Conservation (phyloP, 2,329 filamentous ascomycete genomes). For the Alternaria incomplexa region DNA sequence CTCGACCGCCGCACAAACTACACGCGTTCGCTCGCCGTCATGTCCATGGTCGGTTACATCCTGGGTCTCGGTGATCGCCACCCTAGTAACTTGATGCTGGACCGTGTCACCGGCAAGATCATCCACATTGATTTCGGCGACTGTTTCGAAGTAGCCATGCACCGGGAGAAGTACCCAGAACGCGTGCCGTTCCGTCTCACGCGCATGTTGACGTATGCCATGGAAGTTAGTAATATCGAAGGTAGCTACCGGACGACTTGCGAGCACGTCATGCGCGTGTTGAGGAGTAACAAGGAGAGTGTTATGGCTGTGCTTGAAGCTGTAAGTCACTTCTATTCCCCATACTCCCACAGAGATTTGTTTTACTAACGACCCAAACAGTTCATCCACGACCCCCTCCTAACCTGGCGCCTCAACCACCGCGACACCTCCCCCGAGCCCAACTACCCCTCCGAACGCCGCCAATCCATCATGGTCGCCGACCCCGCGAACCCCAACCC, state of each 20-base stretch:
- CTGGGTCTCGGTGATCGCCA: constrained; percentile 95
- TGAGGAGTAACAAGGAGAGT: constrained; percentile 96
- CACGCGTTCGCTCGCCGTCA: constrained; percentile 93
- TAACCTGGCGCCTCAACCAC: constrained; percentile 87
- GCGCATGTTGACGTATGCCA: constrained; percentile 98
- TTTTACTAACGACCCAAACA: constrained; percentile 44
- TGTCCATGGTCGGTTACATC: constrained; percentile 99
- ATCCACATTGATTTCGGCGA: constrained; percentile 99
- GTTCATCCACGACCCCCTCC: constrained; percentile 99
- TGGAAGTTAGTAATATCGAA: constrained; percentile 99
- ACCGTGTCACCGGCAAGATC: constrained; percentile 93
- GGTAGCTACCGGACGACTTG: constrained; percentile 98
- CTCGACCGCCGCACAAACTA: constrained; percentile 98
- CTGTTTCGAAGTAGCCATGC: constrained; percentile 99
- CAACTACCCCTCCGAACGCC: constrained; percentile 66
- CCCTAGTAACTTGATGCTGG: constrained; percentile 96
- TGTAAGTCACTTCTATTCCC: constrained; percentile 64
- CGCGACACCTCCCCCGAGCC: constrained; percentile 63
- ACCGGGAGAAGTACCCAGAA: constrained; percentile 98
- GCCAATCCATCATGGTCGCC: constrained; percentile 64
- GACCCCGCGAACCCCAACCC: constrained; percentile 21
- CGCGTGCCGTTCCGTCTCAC: constrained; percentile 97
- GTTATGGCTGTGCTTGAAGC: constrained; percentile 98
- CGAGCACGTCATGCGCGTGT: constrained; percentile 96
- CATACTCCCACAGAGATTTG: too few species aligned